These are phyloP conservation scores for Emmonsiellopsis sp. DNA, from an alignment of 2,329 filamentous ascomycete species.

Conservation along the genomic window DNA sequence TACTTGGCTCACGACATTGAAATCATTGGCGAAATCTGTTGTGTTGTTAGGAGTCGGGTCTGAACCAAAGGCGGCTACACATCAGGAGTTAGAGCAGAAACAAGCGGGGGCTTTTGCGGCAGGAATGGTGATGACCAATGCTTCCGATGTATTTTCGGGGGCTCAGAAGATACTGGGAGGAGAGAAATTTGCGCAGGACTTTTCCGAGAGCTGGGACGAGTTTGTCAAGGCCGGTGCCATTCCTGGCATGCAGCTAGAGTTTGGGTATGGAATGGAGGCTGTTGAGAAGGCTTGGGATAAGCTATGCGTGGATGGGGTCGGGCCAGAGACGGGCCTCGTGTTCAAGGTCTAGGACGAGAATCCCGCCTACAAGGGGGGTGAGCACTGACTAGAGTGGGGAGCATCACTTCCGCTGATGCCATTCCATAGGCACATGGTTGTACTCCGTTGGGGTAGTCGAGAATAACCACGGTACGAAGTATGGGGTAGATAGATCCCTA, in stretches of 20 bases:
- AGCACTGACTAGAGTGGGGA: background rate
- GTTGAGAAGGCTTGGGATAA: slow-evolving; percentile 1
- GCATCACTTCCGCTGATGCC: too few species aligned
- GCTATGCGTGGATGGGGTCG: background rate
- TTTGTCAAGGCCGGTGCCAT: background rate
- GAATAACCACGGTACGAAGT: too few species aligned
- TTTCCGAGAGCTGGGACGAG: background rate
- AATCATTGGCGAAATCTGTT: background rate
- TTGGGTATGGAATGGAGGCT: background rate
- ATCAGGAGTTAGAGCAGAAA: background rate
- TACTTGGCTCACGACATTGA: background rate
- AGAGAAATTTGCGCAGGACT: background rate
- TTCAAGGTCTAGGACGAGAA: background rate
- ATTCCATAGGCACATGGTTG: too few species aligned
- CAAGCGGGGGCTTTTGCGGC: background rate
- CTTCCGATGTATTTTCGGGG: background rate
- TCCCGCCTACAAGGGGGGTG: too few species aligned
- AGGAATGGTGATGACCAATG: background rate
- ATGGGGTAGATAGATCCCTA: too few species aligned
- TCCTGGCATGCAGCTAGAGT: background rate
- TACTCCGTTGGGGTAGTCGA: too few species aligned
- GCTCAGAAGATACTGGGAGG: background rate
- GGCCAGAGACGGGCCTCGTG: background rate
- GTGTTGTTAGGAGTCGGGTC: background rate
- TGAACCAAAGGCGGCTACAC: background rate